A percentile compares a stretch with the other conserved stretches of the same genome.
phyloP scores from a whole-genome alignment of 2,329 filamentous ascomycete genomes.

The Apiospora pterosperma region DNA sequence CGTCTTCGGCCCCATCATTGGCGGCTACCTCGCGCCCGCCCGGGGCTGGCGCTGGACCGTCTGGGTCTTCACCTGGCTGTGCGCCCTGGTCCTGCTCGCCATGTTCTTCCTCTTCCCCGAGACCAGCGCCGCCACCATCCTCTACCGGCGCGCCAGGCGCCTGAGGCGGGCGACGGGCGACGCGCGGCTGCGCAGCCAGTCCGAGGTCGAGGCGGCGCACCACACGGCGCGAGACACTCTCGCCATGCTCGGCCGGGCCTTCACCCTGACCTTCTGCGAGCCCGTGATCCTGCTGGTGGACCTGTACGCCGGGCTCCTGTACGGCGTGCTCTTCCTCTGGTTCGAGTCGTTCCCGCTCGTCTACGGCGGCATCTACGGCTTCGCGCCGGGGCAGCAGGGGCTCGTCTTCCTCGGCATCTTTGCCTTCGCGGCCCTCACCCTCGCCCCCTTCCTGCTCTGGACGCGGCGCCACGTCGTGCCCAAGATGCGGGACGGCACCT shows the following conservation, averaged over 20 bases:
- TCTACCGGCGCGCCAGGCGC: constrained; percentile 32
- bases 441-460: constrained; percentile 23
- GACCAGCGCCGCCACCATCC: constrained; percentile 34
- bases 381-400: constrained; percentile 29
- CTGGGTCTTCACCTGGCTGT: constrained; percentile 31
- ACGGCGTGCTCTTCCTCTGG: constrained; percentile 39
- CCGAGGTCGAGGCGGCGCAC: constrained; percentile 40
- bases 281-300: constrained; percentile 33
- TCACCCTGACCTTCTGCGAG: constrained; percentile 41
- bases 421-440: constrained; percentile 25
- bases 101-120: constrained; percentile 34
- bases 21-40: constrained; percentile 19
- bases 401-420: constrained; percentile 35
- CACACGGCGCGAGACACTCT: constrained; percentile 26
- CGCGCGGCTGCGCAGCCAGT: constrained; percentile 45
- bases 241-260: constrained; percentile 31
- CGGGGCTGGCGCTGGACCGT: constrained; percentile 26
- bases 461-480: constrained; percentile 32
- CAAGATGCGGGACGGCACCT: constrained; percentile 47
- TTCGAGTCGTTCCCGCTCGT: constrained; percentile 41
- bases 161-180: constrained; percentile 45
- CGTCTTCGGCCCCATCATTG: constrained; percentile 10
- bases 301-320: constrained; percentile 35
- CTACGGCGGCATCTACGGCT: constrained; percentile 39
- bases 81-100: constrained; percentile 19